Evolutionary conservation across 257 asterid genomes (phyloP), one percentile per base, ranked within the genome.

Genomic region (Capsicum baccatum): DNA sequence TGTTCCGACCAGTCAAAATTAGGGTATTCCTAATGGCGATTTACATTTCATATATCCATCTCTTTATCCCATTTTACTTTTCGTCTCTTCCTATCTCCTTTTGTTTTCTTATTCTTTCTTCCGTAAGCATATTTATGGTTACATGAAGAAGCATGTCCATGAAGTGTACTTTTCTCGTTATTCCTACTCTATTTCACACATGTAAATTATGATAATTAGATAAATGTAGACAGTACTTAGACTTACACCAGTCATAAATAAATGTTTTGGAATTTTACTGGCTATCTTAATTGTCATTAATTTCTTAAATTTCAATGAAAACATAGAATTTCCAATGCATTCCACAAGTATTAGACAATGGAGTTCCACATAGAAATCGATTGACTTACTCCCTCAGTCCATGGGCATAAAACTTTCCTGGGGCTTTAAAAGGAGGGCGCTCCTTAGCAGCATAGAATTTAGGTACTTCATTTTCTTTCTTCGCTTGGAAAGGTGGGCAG

Each of bases 401-500:
- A 83, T 93, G 98, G 74, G 92, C 92, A 85, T 96, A 96, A 83
- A 86, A 85, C 90, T 92, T 96, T 4, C 84, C 68, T 0, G 97
- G 81, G 79, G 99, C 98, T 85, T 84, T 90, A 84, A 96, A 94
- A 78, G 98, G 97, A 81, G 99, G 99, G 16, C 98, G 97, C 87
- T 89, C 94, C 60, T 92, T 93, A 14, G 89, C 92, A 48, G 91
- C 91, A 67, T 89, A 94, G 52, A 52, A 78, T 82, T 87, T 85
- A 50, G 99, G 92, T 50, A 93, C 98, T 60, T 96, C 95, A 54
- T 85, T 54, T 39, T 91, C 98, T 86, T 88, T 86, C 89, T 88
- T 93, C 35, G 92, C 87, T 79, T 78, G 9, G 82, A 96, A 96
- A 19, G 98, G 99, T 7, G 86, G 91, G 86, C 86, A 83, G 85